Evolutionary conservation across 2,329 filamentous ascomycete species (phyloP).

Genomic region (Talaromyces sp.): DNA sequence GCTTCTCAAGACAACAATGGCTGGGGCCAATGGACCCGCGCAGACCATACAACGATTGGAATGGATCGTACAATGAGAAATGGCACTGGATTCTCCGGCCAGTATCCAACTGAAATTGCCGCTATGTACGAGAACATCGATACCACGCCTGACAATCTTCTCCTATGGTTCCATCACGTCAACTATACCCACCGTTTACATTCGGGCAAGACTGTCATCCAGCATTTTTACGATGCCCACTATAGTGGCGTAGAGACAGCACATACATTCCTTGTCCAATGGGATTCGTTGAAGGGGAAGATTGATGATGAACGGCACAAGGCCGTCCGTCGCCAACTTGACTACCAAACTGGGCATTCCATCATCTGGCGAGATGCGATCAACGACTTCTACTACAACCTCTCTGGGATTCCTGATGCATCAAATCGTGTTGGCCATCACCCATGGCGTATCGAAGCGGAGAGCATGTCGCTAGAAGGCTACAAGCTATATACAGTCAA

Average conservation of each 20-base stretch:
- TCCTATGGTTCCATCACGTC: slow-evolving; percentile 73
- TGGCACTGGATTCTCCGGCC: slow-evolving; percentile 61
- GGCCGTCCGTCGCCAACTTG: slow-evolving; percentile 55
- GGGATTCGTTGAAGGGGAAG: slow-evolving; percentile 52
- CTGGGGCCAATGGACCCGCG: slow-evolving; percentile 70
- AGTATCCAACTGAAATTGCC: slow-evolving; percentile 61
- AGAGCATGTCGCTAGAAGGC: slow-evolving; percentile 57
- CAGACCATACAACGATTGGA: slow-evolving; percentile 55
- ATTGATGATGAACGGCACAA: slow-evolving; percentile 59
- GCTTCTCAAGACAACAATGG: slow-evolving; percentile 62
- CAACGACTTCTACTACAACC: slow-evolving; percentile 59
- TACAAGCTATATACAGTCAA: slow-evolving; percentile 53
- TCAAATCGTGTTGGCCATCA: slow-evolving; percentile 55
- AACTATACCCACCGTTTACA: slow-evolving; percentile 60
- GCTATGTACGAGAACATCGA: slow-evolving; percentile 55
- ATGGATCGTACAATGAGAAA: slow-evolving; percentile 69
- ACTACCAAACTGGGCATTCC: slow-evolving; percentile 64
- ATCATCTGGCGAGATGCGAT: slow-evolving; percentile 68
- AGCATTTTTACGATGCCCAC: slow-evolving; percentile 63
- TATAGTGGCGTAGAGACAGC: slow-evolving; percentile 57
- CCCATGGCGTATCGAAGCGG: slow-evolving; percentile 64
- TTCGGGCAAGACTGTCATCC: slow-evolving; percentile 63
- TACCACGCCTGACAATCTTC: slow-evolving; percentile 62
- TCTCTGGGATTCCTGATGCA: slow-evolving; percentile 58
- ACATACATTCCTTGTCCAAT: slow-evolving; percentile 51